phyloP scores from a whole-genome alignment of 139 green algal species.

The Diplosphaera chodatii region DNA sequence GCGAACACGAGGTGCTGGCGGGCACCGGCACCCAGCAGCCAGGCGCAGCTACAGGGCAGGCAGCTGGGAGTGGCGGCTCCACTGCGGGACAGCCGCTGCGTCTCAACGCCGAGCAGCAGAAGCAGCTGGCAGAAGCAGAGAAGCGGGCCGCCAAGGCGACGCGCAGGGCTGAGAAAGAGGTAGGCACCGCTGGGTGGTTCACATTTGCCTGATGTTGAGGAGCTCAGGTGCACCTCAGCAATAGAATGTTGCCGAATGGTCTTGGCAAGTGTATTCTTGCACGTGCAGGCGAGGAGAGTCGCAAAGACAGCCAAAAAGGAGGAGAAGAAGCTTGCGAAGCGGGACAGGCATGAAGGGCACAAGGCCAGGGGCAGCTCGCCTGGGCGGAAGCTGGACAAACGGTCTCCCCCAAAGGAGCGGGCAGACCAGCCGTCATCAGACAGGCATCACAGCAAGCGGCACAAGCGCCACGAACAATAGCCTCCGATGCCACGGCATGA shows the following conservation, averaged over 20 bases:
- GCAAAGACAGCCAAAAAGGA: constrained; percentile 33
- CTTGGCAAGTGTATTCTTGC: neutral
- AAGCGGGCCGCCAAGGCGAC: neutral
- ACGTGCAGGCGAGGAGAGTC: constrained; percentile 48
- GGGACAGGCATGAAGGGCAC: neutral
- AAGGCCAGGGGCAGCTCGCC: too few relatives aligned
- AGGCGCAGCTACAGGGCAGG: neutral
- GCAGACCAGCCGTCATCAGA: too few relatives aligned
- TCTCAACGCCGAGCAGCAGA: neutral
- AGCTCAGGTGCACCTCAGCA: too few relatives aligned
- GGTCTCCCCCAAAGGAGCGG: too few relatives aligned
- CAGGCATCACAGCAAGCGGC: too few relatives aligned
- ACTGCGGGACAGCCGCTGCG: neutral
- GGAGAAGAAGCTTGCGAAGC: constrained; percentile 7
- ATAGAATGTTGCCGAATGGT: too few relatives aligned
- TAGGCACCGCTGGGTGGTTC: too few relatives aligned
- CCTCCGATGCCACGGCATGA: too few relatives aligned
- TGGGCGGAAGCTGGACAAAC: too few relatives aligned
- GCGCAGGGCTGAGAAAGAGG: neutral
- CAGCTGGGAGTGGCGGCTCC: too few relatives aligned
- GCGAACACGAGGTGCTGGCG: neutral
- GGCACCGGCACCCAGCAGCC: neutral
- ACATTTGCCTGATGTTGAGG: too few relatives aligned
- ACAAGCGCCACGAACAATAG: too few relatives aligned
- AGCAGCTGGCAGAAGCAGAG: neutral